A percentile compares a stretch with the other conserved stretches of the same genome.
Conservation (phyloP, 768 basidiomycete genomes). For the Erythrobasidium yunnanense region DNA sequence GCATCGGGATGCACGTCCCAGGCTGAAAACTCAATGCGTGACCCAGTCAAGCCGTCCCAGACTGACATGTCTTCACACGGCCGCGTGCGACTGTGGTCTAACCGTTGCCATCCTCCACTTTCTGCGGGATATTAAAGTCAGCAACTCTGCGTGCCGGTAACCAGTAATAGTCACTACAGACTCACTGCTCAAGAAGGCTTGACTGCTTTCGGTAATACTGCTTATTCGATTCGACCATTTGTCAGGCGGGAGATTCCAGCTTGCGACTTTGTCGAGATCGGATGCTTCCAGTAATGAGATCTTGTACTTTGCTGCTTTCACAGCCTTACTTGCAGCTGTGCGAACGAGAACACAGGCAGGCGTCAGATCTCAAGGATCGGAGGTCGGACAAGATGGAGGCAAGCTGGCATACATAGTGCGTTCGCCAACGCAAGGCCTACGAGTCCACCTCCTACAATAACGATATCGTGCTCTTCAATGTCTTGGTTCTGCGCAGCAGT, state of each 20-base stretch:
- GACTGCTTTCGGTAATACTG: constrained; percentile 42
- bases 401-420: constrained; percentile 59
- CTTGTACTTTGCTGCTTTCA: not conserved
- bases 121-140: constrained; percentile 44
- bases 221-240: constrained; percentile 43
- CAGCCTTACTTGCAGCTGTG: constrained; percentile 39
- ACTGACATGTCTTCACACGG: constrained; percentile 83
- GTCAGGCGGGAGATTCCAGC: constrained; percentile 31
- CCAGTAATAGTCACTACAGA: too few species aligned
- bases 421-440: constrained; percentile 79
- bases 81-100: constrained; percentile 58
- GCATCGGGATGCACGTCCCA: constrained; percentile 42
- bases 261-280: constrained; percentile 23
- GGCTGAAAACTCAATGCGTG: constrained; percentile 61
- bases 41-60: constrained; percentile 82
- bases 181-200: constrained; percentile 41
- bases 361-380: not conserved
- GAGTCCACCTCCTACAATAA: constrained; percentile 90
- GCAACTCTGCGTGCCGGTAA: too few species aligned
- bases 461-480: constrained; percentile 56
- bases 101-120: constrained; percentile 70
- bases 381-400: not conserved
- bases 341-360: constrained; percentile 44
- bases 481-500: not conserved
- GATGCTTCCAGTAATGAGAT: constrained; percentile 26